A percentile compares a stretch with the other conserved stretches of the same genome.
Evolutionary conservation across 2,329 filamentous ascomycete species (phyloP).

Genomic region (Sporothrix euskadiensis): DNA sequence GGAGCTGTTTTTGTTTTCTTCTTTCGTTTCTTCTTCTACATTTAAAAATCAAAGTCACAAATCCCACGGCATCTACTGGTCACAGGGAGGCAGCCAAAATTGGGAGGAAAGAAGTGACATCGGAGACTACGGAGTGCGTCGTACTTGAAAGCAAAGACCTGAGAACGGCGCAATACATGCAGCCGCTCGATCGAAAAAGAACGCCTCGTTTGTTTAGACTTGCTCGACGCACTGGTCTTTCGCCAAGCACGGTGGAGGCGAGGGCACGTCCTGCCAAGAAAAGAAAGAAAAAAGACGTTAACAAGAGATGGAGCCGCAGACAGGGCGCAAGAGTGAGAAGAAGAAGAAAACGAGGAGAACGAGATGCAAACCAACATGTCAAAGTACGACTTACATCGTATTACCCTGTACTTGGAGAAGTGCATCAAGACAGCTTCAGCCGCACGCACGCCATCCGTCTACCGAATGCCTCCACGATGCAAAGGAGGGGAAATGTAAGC

Average conservation of each 20-base stretch:
- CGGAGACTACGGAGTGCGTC: too few species aligned
- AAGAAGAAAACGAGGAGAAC: neutral
- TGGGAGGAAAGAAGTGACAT: neutral
- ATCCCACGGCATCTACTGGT: neutral
- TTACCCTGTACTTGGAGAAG: too few species aligned
- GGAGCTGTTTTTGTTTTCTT: neutral
- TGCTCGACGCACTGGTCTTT: neutral
- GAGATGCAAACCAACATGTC: neutral
- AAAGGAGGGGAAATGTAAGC: neutral
- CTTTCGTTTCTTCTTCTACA: neutral
- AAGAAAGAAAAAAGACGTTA: neutral
- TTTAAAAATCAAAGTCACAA: too few species aligned
- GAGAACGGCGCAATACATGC: neutral
- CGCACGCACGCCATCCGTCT: neutral
- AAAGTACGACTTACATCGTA: neutral
- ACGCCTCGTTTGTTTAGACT: neutral
- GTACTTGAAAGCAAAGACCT: neutral
- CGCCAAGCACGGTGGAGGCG: slow-evolving; percentile 15
- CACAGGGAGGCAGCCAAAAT: neutral
- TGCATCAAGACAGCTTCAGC: neutral
- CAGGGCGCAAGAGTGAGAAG: neutral
- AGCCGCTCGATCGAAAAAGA: neutral
- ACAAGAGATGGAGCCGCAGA: neutral
- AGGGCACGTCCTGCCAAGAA: neutral
- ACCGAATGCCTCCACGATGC: neutral